phyloP scores from a whole-genome alignment of 1,284 basidiomycete species.

The Ustilago loliicola region DNA sequence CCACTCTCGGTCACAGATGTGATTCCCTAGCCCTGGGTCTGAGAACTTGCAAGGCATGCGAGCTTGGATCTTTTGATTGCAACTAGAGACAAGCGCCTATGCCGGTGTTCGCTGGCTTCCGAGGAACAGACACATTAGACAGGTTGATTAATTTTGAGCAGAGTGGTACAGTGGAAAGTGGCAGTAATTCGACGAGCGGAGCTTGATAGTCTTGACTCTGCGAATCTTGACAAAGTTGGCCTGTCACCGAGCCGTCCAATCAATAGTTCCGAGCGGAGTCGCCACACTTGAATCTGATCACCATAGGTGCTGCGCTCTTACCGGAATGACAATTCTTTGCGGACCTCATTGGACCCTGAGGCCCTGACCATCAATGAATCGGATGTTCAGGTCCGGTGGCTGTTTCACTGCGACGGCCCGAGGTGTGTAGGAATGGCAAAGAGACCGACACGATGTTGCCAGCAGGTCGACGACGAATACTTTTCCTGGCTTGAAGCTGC shows the following conservation, averaged over 20 bases:
- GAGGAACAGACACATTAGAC: background rate
- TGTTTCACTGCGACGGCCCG: background rate
- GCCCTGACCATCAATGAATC: background rate
- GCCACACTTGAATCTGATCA: background rate
- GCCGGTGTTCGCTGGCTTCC: background rate
- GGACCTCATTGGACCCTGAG: slow-evolving; percentile 5
- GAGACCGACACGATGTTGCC: background rate
- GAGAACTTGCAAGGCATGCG: background rate
- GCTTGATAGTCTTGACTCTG: background rate
- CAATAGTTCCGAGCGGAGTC: slow-evolving; percentile 10
- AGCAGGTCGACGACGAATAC: background rate
- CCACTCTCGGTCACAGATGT: background rate
- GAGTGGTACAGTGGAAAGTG: background rate
- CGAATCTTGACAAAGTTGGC: background rate
- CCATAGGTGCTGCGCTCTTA: background rate
- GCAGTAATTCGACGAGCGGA: slow-evolving; percentile 1
- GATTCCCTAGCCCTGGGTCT: no score
- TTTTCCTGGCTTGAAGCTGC: background rate
- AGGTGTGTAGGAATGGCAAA: background rate
- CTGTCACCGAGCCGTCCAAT: slow-evolving; percentile 12
- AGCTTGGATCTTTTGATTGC: background rate
- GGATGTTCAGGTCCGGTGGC: background rate
- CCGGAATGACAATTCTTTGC: background rate
- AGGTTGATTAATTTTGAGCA: background rate
- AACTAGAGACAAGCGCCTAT: background rate